A percentile compares a stretch with the other conserved stretches of the same genome.
These are phyloP conservation scores for Myrica gale DNA, from an alignment of 306 rosid species.

Conservation along the genomic window DNA sequence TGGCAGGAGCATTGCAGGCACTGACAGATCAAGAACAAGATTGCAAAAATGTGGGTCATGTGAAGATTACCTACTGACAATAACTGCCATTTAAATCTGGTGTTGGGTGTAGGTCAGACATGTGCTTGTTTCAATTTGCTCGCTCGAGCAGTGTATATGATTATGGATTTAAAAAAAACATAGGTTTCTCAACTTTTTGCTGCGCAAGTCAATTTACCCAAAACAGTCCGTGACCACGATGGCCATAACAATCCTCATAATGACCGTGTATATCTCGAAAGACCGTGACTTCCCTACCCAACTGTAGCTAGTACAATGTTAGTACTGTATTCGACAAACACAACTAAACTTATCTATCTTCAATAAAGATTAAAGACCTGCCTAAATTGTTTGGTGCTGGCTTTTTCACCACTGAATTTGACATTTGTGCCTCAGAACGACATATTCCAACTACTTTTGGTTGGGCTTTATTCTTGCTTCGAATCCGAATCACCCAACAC, in stretches of 20 bases:
- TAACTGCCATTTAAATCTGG: constrained; percentile 58
- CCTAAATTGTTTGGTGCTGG: constrained; percentile 27
- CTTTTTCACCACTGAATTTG: constrained; percentile 27
- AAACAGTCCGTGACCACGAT: constrained; percentile 13
- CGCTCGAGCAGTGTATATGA: constrained; percentile 8
- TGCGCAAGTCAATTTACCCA: neutral
- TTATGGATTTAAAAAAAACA: neutral
- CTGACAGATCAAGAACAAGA: constrained; percentile 11
- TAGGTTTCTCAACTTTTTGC: neutral
- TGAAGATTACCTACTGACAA: constrained; percentile 59
- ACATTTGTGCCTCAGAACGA: constrained; percentile 26
- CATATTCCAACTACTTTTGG: constrained; percentile 34
- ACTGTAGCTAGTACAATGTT: neutral
- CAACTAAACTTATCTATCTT: constrained; percentile 22
- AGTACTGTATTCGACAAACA: neutral
- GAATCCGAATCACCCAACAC: neutral
- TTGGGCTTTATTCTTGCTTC: constrained; percentile 15
- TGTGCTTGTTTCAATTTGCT: constrained; percentile 32
- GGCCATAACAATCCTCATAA: constrained; percentile 25
- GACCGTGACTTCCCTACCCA: neutral
- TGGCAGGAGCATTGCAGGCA: neutral
- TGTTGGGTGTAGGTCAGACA: constrained; percentile 49
- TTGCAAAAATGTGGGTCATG: constrained; percentile 45
- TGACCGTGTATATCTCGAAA: constrained; percentile 12
- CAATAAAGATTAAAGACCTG: constrained; percentile 31